Base-by-base conservation (phyloP, 768 basidiomycete genomes). In the Psilocybe subaeruginosa region DNA sequence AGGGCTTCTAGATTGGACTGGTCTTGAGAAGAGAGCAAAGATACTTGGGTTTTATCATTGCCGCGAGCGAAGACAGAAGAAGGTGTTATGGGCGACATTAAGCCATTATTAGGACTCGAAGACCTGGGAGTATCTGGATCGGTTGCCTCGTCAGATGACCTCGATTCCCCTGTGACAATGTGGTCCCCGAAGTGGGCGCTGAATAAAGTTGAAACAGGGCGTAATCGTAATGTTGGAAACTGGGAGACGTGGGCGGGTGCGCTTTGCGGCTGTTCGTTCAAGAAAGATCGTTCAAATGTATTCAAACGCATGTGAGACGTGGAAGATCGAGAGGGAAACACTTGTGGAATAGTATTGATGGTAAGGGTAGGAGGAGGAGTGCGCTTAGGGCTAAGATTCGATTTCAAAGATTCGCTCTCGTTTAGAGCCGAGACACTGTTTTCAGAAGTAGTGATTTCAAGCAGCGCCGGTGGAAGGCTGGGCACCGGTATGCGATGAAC, bases 131-230 rank as follows among this genome's bases (percentile, higher is more conserved):
- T 85, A 58, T 80, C 80, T 1, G 74, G 67, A 55, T 84, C 85
- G 1, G 71, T 53, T 8, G 70, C 59, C 12, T 67, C 62, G n/a
- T 61, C 66, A 55, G 55, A 64, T 27, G 61, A 54, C 33, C 77
- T 73, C 8, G 74, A 69, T 37, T 74, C 76, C 19, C 68, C 60
- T 49, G 66, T 57, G 5, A 80, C 73, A 35, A 84, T 73, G 52
- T 82, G 78, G 31, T 82, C 80, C 8, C 81, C 78, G 67, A 93
- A 90, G 29, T 90, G 85, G 8, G 85, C 76, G 68, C 89, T 89
- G 72, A 94, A 94, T 46, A 88, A 77, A 1, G 87, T 85, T 19
- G 92, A 93, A 16, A 93, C 79, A 2, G 92, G 92, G 14, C 92
- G 84, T 54, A 94, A 74, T 66, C 84, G 86, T 50, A 94, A 80